phyloP scores from a whole-genome alignment of 306 rosid species.

The Astragalus membranaceus region DNA sequence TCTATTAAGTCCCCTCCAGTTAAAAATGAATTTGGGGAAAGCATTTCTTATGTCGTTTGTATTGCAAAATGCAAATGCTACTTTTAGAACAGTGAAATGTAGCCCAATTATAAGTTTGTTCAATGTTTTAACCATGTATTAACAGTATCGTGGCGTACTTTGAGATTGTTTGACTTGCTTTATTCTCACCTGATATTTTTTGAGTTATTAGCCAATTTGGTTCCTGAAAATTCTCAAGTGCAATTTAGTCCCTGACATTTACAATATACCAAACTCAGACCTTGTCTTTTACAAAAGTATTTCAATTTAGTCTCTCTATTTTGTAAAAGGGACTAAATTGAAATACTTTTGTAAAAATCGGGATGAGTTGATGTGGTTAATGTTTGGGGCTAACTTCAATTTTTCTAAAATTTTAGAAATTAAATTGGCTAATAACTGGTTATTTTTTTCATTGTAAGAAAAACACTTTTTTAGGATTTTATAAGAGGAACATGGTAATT shows the following conservation, averaged over 20 bases:
- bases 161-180: not conserved
- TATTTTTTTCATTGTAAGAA: not conserved
- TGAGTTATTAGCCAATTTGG: too few species aligned
- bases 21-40: constrained; percentile 18
- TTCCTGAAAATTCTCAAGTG: too few species aligned
- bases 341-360: too few species aligned
- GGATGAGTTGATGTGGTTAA: too few species aligned
- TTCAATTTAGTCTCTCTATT: too few species aligned
- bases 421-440: too few species aligned
- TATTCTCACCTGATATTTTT: not conserved
- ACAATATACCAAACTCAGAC: too few species aligned
- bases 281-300: too few species aligned
- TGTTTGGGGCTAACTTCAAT: too few species aligned
- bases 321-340: too few species aligned
- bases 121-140: not conserved
- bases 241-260: too few species aligned
- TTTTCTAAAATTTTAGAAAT: too few species aligned
- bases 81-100: constrained; percentile 25
- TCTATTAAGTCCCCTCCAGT: constrained; percentile 20
- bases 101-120: not conserved
- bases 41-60: constrained; percentile 34
- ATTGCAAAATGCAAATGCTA: constrained; percentile 25
- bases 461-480: not conserved
- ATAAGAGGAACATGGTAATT: not conserved
- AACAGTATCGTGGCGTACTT: not conserved